Evolutionary conservation across 2,329 filamentous ascomycete species (phyloP).

Genomic region (Nemania abortiva): DNA sequence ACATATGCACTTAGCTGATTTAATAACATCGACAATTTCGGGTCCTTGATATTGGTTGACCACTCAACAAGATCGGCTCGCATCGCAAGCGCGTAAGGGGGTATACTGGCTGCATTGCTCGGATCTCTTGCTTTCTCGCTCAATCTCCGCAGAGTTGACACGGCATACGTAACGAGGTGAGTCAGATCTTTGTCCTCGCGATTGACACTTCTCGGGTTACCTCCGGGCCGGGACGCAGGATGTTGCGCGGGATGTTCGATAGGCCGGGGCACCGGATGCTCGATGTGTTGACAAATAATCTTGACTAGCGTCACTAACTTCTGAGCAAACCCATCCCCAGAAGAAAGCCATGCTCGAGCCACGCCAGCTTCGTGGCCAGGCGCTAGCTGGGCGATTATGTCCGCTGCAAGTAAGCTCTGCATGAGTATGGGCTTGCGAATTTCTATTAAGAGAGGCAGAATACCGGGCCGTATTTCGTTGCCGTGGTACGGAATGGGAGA

Average conservation of each 20-base stretch:
- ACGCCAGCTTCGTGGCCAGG: slow-evolving; percentile 78
- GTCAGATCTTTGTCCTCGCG: slow-evolving; percentile 65
- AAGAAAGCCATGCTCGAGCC: slow-evolving; percentile 83
- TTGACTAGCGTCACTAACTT: slow-evolving; percentile 82
- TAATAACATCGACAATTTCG: slow-evolving; percentile 73
- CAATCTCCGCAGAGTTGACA: slow-evolving; percentile 75
- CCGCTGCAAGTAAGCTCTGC: slow-evolving; percentile 90
- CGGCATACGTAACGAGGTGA: slow-evolving; percentile 75
- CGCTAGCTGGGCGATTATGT: slow-evolving; percentile 83
- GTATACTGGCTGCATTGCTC: slow-evolving; percentile 65
- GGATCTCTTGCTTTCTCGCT: slow-evolving; percentile 75
- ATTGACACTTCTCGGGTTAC: slow-evolving; percentile 48
- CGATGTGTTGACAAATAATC: slow-evolving; percentile 74
- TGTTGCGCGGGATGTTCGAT: slow-evolving; percentile 50
- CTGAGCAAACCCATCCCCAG: slow-evolving; percentile 84
- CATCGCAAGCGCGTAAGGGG: slow-evolving; percentile 72
- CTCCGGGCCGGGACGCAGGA: slow-evolving; percentile 54
- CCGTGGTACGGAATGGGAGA: slow-evolving; percentile 81
- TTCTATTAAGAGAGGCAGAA: slow-evolving; percentile 77
- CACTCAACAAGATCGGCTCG: slow-evolving; percentile 76
- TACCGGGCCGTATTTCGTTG: slow-evolving; percentile 66
- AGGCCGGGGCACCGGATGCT: slow-evolving; percentile 58
- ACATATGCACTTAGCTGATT: slow-evolving; percentile 76
- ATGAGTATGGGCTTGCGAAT: slow-evolving; percentile 88
- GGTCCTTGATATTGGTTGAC: slow-evolving; percentile 70